Evolutionary conservation across 1,139 yeast species (phyloP).

Genomic region (Spathaspora sp.): DNA sequence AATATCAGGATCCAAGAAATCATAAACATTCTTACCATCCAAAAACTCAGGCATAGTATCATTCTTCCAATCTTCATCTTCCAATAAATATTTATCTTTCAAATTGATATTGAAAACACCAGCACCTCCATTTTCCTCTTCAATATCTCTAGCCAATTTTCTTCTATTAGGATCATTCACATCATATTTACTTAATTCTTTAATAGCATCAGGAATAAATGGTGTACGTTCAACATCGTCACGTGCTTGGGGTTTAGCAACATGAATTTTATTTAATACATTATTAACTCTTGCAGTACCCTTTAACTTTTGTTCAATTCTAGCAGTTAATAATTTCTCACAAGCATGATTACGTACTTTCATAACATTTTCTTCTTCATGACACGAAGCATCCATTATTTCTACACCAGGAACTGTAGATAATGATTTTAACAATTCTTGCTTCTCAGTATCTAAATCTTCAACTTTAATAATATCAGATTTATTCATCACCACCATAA

Average conservation of each 20-base stretch:
- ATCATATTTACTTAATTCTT: slow-evolving; percentile 64
- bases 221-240: slow-evolving; percentile 83
- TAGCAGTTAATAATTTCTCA: slow-evolving; percentile 89
- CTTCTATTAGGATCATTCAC: slow-evolving; percentile 81
- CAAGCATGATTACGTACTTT: slow-evolving; percentile 95
- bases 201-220: slow-evolving; percentile 74
- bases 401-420: slow-evolving; percentile 77
- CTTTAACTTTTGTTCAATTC: slow-evolving; percentile 96
- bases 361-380: slow-evolving; percentile 94
- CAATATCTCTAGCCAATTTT: slow-evolving; percentile 81
- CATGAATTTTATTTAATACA: slow-evolving; percentile 93
- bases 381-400: slow-evolving; percentile 89
- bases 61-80: slow-evolving; percentile 96
- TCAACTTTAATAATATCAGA: slow-evolving; percentile 85
- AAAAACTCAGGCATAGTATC: slow-evolving; percentile 96
- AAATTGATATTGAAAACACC: slow-evolving; percentile 94
- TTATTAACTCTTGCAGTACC: slow-evolving; percentile 86
- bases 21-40: slow-evolving; percentile 96
- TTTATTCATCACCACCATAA: slow-evolving; percentile 92
- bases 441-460: slow-evolving; percentile 77
- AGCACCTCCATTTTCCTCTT: slow-evolving; percentile 96
- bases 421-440: slow-evolving; percentile 66
- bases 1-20: slow-evolving; percentile 94
- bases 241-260: slow-evolving; percentile 84
- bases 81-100: slow-evolving; percentile 86